Percentiles rank a stretch among this genome's conserved stretches.
These are phyloP conservation scores for Penicillium manginii DNA, from an alignment of 495 filamentous ascomycete genomes.

Conservation along the genomic window DNA sequence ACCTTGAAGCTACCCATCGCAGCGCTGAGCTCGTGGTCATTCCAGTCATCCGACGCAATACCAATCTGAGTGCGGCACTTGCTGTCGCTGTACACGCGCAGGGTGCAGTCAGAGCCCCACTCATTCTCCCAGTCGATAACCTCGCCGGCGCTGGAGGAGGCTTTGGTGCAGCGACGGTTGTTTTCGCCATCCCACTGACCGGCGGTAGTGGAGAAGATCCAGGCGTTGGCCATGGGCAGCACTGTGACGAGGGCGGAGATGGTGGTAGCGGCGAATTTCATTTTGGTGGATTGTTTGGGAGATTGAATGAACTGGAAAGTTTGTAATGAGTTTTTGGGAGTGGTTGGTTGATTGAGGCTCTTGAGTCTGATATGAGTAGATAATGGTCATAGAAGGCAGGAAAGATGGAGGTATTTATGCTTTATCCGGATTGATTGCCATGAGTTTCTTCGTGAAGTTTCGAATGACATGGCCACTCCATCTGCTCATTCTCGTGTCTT, in stretches of 20 bases:
- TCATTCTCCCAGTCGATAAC: conserved; percentile 15
- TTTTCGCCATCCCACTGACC: conserved; percentile 17
- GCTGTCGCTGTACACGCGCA: conserved; percentile 16
- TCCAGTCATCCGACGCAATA: conserved; percentile 19
- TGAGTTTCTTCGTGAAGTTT: not conserved
- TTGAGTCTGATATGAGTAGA: not conserved
- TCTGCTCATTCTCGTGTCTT: not conserved
- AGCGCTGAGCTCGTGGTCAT: conserved; percentile 9
- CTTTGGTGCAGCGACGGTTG: conserved; percentile 14
- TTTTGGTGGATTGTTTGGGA: conserved; percentile 2
- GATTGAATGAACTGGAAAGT: not conserved
- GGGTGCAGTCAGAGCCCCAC: conserved; percentile 7
- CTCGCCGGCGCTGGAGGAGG: conserved; percentile 6
- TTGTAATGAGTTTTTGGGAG: not conserved
- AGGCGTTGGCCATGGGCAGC: conserved; percentile 20
- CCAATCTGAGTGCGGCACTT: conserved; percentile 14
- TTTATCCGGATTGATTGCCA: not conserved
- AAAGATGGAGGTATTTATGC: not conserved
- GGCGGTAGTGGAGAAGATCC: conserved; percentile 18
- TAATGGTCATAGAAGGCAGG: not conserved
- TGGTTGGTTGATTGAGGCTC: not conserved
- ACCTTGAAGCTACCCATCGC: conserved; percentile 16
- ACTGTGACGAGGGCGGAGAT: conserved; percentile 13
- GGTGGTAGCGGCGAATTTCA: conserved; percentile 15
- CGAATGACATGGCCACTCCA: not conserved